Evolutionary conservation across 108 stramenopile genomes (phyloP).

Genomic region (Nitzschia sp.): DNA sequence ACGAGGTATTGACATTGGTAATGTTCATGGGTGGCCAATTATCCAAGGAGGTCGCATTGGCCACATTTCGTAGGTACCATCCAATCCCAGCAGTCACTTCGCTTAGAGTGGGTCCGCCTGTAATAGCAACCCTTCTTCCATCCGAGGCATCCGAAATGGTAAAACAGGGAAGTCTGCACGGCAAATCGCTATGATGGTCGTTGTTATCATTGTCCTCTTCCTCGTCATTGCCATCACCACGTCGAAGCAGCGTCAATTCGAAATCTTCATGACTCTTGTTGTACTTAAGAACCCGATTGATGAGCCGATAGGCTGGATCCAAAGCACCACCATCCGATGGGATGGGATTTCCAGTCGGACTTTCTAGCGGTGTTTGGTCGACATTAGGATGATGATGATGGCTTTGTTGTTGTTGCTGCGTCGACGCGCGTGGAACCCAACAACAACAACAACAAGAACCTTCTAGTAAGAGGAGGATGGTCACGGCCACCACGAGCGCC

Average conservation of each 20-base stretch:
- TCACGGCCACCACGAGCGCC: too few species aligned
- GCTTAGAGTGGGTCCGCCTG: slow-evolving; percentile 13
- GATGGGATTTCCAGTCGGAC: too few species aligned
- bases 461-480: too few species aligned
- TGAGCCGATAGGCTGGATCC: slow-evolving; percentile 6
- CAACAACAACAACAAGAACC: too few species aligned
- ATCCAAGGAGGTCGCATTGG: slow-evolving; percentile 23
- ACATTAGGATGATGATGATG: too few species aligned
- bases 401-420: too few species aligned
- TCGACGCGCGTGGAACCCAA: too few species aligned
- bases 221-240: too few species aligned
- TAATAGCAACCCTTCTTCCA: neutral
- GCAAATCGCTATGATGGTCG: neutral
- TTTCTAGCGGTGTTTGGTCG: too few species aligned
- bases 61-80: slow-evolving; percentile 30
- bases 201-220: too few species aligned
- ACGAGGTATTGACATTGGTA: slow-evolving; percentile 1
- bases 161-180: slow-evolving; percentile 2
- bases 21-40: slow-evolving; percentile 18
- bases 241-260: neutral
- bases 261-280: neutral
- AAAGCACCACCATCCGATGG: neutral
- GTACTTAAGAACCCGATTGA: slow-evolving; percentile 1
- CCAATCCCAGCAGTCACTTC: slow-evolving; percentile 44
- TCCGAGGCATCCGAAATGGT: neutral